Evolutionary conservation across 2,329 filamentous ascomycete species (phyloP).

Genomic region (Fusarium multiceps): DNA sequence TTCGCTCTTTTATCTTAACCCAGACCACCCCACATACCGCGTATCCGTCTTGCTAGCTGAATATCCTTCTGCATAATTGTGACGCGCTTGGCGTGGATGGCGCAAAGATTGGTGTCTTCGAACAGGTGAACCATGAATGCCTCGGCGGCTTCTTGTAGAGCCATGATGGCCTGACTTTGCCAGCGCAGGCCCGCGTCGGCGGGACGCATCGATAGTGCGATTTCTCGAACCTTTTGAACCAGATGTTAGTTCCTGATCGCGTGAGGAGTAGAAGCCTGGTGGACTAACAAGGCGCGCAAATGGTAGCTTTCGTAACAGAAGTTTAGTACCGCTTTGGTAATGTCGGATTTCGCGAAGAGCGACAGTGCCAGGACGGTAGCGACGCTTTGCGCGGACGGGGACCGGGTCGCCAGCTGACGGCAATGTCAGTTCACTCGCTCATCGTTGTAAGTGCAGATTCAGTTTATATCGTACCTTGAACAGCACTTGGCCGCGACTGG

Average conservation of each 20-base stretch:
- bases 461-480: slow-evolving; percentile 52
- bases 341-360: slow-evolving; percentile 91
- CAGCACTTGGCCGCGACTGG: slow-evolving; percentile 53
- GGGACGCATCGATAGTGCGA: slow-evolving; percentile 73
- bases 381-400: slow-evolving; percentile 68
- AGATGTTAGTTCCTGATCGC: slow-evolving; percentile 33
- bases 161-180: slow-evolving; percentile 95
- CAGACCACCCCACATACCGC: slow-evolving; percentile 79
- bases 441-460: neutral
- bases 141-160: slow-evolving; percentile 94
- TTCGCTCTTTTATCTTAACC: slow-evolving; percentile 55
- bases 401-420: slow-evolving; percentile 76
- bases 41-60: slow-evolving; percentile 85
- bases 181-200: slow-evolving; percentile 81
- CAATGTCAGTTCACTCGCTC: slow-evolving; percentile 34
- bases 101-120: slow-evolving; percentile 85
- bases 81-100: slow-evolving; percentile 95
- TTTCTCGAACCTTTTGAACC: slow-evolving; percentile 66
- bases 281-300: slow-evolving; percentile 77
- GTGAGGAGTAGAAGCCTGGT: neutral
- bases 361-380: slow-evolving; percentile 82
- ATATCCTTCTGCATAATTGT: slow-evolving; percentile 99
- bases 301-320: slow-evolving; percentile 83
- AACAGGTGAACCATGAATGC: slow-evolving; percentile 97
- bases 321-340: slow-evolving; percentile 90